Conservation (phyloP, 2,329 filamentous ascomycete species). For the Teratosphaeria pseudoeucalypti region DNA sequence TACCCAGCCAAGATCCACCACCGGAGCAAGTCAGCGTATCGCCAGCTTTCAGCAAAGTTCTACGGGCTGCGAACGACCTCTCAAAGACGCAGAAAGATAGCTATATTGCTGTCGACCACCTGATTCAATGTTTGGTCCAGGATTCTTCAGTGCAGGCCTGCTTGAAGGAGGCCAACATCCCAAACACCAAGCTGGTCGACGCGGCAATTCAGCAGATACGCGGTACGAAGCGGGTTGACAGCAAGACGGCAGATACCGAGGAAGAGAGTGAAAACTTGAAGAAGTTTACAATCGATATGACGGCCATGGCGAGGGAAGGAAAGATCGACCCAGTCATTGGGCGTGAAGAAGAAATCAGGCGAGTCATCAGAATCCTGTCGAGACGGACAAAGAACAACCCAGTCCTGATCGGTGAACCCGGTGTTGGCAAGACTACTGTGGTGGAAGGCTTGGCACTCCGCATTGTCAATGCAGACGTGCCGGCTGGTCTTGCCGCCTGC, state of each 20-base stretch:
- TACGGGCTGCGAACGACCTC: constrained; percentile 75
- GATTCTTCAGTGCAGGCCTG: constrained; percentile 63
- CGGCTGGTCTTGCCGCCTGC: constrained; percentile 87
- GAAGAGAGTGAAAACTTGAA: constrained; percentile 88
- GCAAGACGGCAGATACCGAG: constrained; percentile 88
- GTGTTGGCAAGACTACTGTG: constrained; percentile 97
- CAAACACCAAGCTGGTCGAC: constrained; percentile 81
- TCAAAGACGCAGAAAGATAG: constrained; percentile 97
- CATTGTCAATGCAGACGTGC: constrained; percentile 93
- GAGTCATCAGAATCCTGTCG: constrained; percentile 84
- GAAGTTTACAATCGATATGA: constrained; percentile 99
- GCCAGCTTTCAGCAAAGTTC: constrained; percentile 68
- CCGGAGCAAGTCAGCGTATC: constrained; percentile 79
- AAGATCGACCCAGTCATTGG: constrained; percentile 98
- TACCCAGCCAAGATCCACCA: constrained; percentile 89
- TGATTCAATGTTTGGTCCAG: constrained; percentile 76
- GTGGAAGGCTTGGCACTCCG: constrained; percentile 91
- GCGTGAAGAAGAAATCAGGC: constrained; percentile 86
- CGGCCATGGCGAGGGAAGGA: constrained; percentile 85
- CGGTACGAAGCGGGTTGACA: constrained; percentile 87
- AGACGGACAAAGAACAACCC: constrained; percentile 97
- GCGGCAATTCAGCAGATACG: constrained; percentile 85
- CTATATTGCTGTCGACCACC: constrained; percentile 87
- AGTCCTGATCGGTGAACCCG: constrained; percentile 91
- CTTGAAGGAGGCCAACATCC: constrained; percentile 78